Base-by-base conservation (phyloP, 2,329 filamentous ascomycete genomes). In the Exophiala phaeomuriformis region DNA sequence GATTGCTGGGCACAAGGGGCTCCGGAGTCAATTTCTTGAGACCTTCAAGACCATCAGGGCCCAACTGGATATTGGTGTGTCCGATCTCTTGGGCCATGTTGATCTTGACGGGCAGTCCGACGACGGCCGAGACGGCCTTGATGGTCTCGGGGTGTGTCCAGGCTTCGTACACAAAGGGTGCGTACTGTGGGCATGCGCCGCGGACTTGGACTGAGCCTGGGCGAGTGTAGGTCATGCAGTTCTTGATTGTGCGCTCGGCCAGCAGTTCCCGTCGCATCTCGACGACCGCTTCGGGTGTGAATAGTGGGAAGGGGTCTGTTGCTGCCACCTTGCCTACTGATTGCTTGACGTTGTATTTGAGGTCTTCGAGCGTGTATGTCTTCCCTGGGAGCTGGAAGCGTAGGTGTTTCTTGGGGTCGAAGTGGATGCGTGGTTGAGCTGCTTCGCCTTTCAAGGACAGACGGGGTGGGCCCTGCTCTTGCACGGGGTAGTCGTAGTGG, bases 241-340 rank as follows among this genome's bases (percentile, higher is more conserved):
- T 76, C 2, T 74, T 66, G 44, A 77, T 69, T 2, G 82, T 78
- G n/a, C 75, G 71, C 0, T 75, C 68, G 42, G 74, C 75, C 39
- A 83, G 72, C 30, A 83, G 73, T 65, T 85, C 81, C 1, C 68
- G 68, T 48, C 82, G 73, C 71, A 85, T 83, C 52, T 77, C 73
- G 61, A 75, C 66, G 37, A 85, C 73, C 0, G 81, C 81, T 43
- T 82, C 79, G 12, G 73, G 63, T 3, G 77, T 78, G 65, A 85
- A 85, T 10, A 85, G 72, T 1, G 71, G 72, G 65, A 85, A 85
- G 0, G 81, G 81, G 50, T 82, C 76, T 0, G 80, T 80, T 43
- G 81, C 80, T 2, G 81, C 82, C 39, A 55, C 39, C 1, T 44
- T 31, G 19, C 36, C 40, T 30, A 55, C 35, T 7, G 36, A 8